Evolutionary conservation across 1,284 basidiomycete genomes (phyloP), one percentile per base, ranked within the genome.

Genomic region (Ceratobasidium theobromae): DNA sequence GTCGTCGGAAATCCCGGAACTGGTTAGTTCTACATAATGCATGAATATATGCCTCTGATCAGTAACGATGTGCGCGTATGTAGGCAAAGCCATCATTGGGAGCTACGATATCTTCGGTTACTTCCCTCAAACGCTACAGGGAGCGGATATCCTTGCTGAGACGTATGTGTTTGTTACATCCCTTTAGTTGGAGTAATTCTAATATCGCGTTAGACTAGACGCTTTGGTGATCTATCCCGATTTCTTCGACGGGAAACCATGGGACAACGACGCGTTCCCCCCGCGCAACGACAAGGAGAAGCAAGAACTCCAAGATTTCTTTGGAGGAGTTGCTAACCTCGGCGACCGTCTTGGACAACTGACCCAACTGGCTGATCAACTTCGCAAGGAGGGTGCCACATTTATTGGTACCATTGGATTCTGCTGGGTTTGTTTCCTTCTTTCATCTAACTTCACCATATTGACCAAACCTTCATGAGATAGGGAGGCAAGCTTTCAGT

Each of bases 71-170:
- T n/a, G n/a, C 4, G 4, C 11, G 1, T 23, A 12, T 9, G 32
- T 23, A 65, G 62, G 41, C 49, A 79, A 79, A 60, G 84, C 84
- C 8, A 77, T 87, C 45, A 76, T 87, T 54, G 82, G 80, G 67
- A 80, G 86, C 49, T 87, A 79, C 70, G 86, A 88, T 72, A 86
- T 87, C 71, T 87, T 88, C 70, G 86, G 85, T 79, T 85, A 60
- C 60, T 76, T 69, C 71, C 41, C 68, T 33, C 82, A 84, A 73
- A 85, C 84, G 5, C 81, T 83, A 72, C 84, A 85, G 69, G 84
- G 84, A 46, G 84, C 83, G 33, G 86, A 88, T 73, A 81, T 86
- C 54, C 78, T 88, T 64, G 84, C 85, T 0, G 75, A 78, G 14
- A 73, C 79, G 51, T 68, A 33, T 33, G 48, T 23, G 21, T 52